phyloP scores from a whole-genome alignment of 768 basidiomycete species.

The Nevesoporus exiguus region DNA sequence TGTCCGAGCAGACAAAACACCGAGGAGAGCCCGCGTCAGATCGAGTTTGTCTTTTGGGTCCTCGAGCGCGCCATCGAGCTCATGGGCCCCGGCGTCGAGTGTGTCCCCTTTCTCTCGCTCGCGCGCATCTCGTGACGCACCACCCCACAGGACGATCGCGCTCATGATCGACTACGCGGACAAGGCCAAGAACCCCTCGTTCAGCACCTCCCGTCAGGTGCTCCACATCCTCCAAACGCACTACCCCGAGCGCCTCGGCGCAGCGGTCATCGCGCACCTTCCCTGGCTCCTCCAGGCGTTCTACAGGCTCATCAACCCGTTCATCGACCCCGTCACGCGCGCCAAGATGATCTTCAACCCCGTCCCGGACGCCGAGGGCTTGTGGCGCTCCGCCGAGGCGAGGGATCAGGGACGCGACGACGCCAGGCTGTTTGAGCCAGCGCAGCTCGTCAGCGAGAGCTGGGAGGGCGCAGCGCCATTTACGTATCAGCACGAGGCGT shows the following conservation, averaged over 20 bases:
- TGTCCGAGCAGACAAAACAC: slow-evolving; percentile 75
- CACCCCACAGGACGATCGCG: slow-evolving; percentile 49
- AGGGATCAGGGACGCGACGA: slow-evolving; percentile 17
- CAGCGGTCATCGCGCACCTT: slow-evolving; percentile 72
- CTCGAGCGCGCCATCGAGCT: slow-evolving; percentile 74
- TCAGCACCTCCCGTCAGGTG: slow-evolving; percentile 38
- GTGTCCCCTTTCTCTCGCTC: slow-evolving; percentile 19
- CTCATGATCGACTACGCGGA: slow-evolving; percentile 79
- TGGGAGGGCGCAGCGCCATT: slow-evolving; percentile 72
- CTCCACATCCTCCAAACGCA: slow-evolving; percentile 73
- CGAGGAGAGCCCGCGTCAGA: slow-evolving; percentile 59
- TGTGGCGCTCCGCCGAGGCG: slow-evolving; percentile 26
- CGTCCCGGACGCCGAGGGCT: slow-evolving; percentile 21
- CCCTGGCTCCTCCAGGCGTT: slow-evolving; percentile 75
- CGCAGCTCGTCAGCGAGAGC: slow-evolving; percentile 64
- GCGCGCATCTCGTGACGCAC: background rate
- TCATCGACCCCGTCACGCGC: slow-evolving; percentile 81
- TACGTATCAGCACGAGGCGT: slow-evolving; percentile 68
- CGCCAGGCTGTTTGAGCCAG: slow-evolving; percentile 52
- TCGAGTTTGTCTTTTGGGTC: slow-evolving; percentile 73
- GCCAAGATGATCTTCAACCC: slow-evolving; percentile 77
- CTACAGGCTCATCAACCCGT: slow-evolving; percentile 73
- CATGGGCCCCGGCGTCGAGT: slow-evolving; percentile 83
- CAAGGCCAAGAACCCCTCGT: slow-evolving; percentile 54
- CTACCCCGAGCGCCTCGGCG: slow-evolving; percentile 83